A percentile compares a stretch with the other conserved stretches of the same genome.
These are phyloP conservation scores for Aegilops speltoides DNA, from an alignment of 176 grass and related monocot genomes.

Conservation along the genomic window DNA sequence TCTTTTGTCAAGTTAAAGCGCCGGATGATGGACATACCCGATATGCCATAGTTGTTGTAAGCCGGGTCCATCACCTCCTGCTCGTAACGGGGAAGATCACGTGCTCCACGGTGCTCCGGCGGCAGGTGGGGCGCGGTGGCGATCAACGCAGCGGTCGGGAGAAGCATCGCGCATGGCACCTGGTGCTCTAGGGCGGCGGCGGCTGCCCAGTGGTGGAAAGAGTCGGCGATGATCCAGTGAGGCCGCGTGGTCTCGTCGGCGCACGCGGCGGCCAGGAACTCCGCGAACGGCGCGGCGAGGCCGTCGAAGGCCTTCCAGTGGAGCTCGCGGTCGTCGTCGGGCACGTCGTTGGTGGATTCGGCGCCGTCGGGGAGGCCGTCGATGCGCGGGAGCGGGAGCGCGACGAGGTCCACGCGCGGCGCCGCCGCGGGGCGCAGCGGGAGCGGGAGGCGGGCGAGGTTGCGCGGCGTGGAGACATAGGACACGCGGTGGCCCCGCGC, in stretches of 20 bases:
- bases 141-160: too few relatives aligned
- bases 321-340: background rate
- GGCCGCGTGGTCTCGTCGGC: background rate
- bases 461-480: background rate
- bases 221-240: background rate
- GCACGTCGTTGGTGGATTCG: background rate
- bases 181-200: background rate
- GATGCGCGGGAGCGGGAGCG: background rate
- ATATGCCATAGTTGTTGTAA: background rate
- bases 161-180: background rate
- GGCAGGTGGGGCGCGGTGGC: too few relatives aligned
- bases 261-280: background rate
- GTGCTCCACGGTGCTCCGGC: background rate
- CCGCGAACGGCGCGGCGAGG: background rate
- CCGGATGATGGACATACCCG: background rate
- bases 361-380: background rate
- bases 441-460: background rate
- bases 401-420: background rate
- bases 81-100: background rate
- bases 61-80: background rate
- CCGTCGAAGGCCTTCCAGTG: slow-evolving; percentile 4
- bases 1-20: background rate
- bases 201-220: slow-evolving; percentile 5
- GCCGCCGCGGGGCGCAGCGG: background rate
- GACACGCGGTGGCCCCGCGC: background rate